Conservation (phyloP, 164 flowering plant genomes). For the Berberis vulgaris region DNA sequence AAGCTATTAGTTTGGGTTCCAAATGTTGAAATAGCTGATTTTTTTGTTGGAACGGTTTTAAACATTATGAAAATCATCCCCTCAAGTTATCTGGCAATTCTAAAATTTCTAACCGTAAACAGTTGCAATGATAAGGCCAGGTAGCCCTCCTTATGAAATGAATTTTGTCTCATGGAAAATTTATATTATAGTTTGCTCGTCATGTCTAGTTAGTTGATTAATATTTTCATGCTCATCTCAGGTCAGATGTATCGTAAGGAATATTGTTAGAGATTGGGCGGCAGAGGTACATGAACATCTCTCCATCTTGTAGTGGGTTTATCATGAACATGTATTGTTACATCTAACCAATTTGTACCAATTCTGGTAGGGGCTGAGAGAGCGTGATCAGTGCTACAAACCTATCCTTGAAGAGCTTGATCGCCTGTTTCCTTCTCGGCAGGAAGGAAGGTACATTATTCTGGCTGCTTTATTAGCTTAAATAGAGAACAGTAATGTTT, state of each 20-base stretch:
- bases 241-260: constrained; percentile 95
- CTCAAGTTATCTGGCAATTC: too few species aligned
- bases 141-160: neutral
- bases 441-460: constrained; percentile 40
- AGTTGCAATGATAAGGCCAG: too few species aligned
- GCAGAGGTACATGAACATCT: constrained; percentile 53
- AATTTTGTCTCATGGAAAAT: neutral
- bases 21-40: too few species aligned
- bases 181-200: neutral
- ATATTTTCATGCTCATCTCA: constrained; percentile 16
- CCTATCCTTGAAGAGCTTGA: constrained; percentile 95
- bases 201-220: neutral
- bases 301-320: neutral
- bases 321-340: neutral
- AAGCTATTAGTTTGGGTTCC: too few species aligned
- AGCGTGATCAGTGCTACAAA: constrained; percentile 90
- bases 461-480: neutral
- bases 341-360: neutral
- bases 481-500: neutral
- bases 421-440: constrained; percentile 58
- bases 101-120: too few species aligned
- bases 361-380: constrained; percentile 59
- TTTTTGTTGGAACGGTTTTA: too few species aligned
- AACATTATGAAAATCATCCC: too few species aligned
- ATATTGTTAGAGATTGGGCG: constrained; percentile 96